Conservation (phyloP, 495 filamentous ascomycete genomes). For the Lepraria neglecta region DNA sequence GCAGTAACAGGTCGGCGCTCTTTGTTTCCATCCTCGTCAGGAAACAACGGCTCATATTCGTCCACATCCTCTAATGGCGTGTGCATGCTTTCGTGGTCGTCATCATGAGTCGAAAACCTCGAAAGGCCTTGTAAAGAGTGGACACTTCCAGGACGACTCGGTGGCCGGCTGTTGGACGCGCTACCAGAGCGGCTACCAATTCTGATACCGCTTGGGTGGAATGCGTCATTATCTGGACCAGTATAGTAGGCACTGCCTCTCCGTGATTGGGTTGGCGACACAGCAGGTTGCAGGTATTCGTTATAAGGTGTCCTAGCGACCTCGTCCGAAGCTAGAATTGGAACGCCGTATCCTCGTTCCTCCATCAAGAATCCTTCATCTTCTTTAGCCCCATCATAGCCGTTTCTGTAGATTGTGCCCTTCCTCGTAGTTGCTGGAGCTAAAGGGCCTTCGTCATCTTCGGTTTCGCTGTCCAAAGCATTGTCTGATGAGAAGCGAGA, state of each 20-base stretch:
- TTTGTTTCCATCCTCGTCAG: conserved; percentile 67
- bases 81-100: conserved; percentile 47
- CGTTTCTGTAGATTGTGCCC: conserved; percentile 59
- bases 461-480: conserved; percentile 41
- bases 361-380: conserved; percentile 45
- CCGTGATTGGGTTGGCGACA: conserved; percentile 60
- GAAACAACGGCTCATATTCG: conserved; percentile 93
- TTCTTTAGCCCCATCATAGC: conserved; percentile 39
- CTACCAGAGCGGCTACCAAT: conserved; percentile 45
- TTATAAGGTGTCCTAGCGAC: conserved; percentile 66
- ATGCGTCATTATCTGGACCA: conserved; percentile 33
- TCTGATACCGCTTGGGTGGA: conserved; percentile 22
- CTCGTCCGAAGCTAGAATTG: conserved; percentile 90
- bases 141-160: conserved; percentile 64
- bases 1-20: conserved; percentile 48
- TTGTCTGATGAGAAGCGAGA: conserved; percentile 29
- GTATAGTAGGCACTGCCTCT: conserved; percentile 54
- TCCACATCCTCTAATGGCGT: conserved; percentile 84
- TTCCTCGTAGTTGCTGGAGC: conserved; percentile 58
- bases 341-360: conserved; percentile 53
- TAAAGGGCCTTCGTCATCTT: conserved; percentile 65
- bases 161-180: conserved; percentile 57
- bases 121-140: conserved; percentile 43
- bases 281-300: conserved; percentile 62
- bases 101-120: conserved; percentile 45